Evolutionary conservation across 352 stramenopile genomes (phyloP).

Genomic region (Hyaloperonospora brassicae): DNA sequence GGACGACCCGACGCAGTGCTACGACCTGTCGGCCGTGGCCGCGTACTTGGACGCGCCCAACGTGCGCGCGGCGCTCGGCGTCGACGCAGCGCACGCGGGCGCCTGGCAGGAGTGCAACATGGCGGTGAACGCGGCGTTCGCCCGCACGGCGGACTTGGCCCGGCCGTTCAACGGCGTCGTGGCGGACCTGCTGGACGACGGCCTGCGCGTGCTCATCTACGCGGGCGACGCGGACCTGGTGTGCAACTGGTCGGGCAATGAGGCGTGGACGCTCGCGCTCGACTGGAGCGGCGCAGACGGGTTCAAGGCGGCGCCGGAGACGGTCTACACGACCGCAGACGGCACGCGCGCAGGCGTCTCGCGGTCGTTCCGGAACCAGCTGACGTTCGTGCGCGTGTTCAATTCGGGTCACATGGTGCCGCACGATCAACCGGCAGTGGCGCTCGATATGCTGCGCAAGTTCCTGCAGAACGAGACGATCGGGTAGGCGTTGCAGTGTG

Average conservation of each 20-base stretch:
- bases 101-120: conserved; percentile 90
- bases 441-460: conserved; percentile 55
- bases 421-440: conserved; percentile 39
- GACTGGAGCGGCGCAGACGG: conserved; percentile 85
- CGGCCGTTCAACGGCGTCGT: conserved; percentile 85
- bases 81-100: conserved; percentile 29
- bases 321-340: conserved; percentile 10
- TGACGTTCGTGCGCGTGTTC: conserved; percentile 56
- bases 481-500: conserved; percentile 3
- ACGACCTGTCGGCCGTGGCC: conserved; percentile 48
- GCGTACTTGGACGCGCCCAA: conserved; percentile 69
- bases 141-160: conserved; percentile 79
- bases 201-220: conserved; percentile 89
- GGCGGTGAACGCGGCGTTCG: conserved; percentile 85
- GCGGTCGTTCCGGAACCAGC: conserved; percentile 35
- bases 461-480: conserved; percentile 48
- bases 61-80: conserved; percentile 34
- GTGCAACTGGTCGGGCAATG: conserved; percentile 94
- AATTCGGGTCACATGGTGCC: conserved; percentile 64
- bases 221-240: conserved; percentile 94
- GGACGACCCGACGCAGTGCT: conserved; percentile 38
- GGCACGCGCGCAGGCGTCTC: conserved; percentile 23
- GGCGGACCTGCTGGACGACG: conserved; percentile 74
- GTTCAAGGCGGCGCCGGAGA: conserved; percentile 65
- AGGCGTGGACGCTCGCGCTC: conserved; percentile 88